Conservation (phyloP, 768 basidiomycete species). For the Gloeopeniophorella convolvens region DNA sequence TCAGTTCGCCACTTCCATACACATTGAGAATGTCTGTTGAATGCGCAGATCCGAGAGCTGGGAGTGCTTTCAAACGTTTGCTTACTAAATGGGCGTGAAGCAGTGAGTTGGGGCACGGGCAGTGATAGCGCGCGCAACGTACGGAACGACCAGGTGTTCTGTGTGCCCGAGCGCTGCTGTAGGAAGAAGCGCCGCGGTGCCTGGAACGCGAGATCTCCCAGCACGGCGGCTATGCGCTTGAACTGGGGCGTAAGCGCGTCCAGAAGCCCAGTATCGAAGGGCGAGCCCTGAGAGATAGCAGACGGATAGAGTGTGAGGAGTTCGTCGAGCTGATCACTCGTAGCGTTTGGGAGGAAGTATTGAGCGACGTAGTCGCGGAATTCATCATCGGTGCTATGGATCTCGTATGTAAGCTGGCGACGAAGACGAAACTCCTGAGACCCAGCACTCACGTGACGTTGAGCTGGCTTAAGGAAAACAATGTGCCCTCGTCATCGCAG, state of each 20-base stretch:
- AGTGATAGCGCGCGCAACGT: constrained; percentile 12
- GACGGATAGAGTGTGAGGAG: constrained; percentile 16
- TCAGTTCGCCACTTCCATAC: constrained; percentile 11
- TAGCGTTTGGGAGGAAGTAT: constrained; percentile 5
- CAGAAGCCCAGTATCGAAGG: constrained; percentile 24
- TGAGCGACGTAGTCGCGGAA: constrained; percentile 6
- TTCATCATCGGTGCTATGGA: constrained; percentile 20
- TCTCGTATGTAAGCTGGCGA: too few relatives aligned
- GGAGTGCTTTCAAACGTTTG: constrained; percentile 28
- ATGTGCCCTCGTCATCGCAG: constrained; percentile 26
- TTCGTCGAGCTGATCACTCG: constrained; percentile 7
- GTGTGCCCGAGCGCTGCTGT: constrained; percentile 26
- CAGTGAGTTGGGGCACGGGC: not conserved
- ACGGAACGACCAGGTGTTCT: constrained; percentile 33
- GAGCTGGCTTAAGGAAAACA: constrained; percentile 16
- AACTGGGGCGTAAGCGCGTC: constrained; percentile 30
- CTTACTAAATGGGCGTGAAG: constrained; percentile 27
- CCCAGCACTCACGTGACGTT: constrained; percentile 25
- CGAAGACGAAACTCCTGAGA: too few relatives aligned
- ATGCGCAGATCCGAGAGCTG: constrained; percentile 25
- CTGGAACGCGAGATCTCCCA: constrained; percentile 33
- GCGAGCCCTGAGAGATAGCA: constrained; percentile 24
- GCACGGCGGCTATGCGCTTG: constrained; percentile 34
- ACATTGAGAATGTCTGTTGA: constrained; percentile 11
- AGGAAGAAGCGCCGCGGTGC: constrained; percentile 33